Percentiles rank a stretch among this genome's conserved stretches.
phyloP scores from a whole-genome alignment of 345 rosid genomes.

The Angophora floribunda region DNA sequence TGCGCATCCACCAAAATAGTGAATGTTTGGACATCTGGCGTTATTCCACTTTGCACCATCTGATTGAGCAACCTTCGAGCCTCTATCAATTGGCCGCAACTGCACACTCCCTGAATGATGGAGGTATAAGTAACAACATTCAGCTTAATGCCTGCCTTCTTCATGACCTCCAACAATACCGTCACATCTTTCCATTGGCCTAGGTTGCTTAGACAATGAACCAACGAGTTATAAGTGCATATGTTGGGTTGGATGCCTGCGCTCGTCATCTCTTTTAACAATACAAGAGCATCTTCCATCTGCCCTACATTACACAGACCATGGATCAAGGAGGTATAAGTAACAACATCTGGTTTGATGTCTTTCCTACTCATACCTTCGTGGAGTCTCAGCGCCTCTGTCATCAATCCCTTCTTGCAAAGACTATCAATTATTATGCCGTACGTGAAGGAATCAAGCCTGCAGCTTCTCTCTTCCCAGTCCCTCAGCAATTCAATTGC shows the following conservation, averaged over 20 bases:
- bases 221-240: background rate
- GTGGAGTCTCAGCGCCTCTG: background rate
- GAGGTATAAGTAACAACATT: conserved; percentile 1
- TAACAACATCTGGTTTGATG: background rate
- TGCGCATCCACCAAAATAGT: no score
- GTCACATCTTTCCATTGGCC: no score
- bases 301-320: no score
- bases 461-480: background rate
- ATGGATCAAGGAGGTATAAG: no score
- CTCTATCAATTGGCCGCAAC: conserved; percentile 5
- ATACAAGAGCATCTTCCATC: no score
- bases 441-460: background rate
- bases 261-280: no score
- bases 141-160: background rate
- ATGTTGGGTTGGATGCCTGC: no score
- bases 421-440: background rate
- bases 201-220: no score
- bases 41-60: no score
- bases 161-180: no score
- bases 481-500: background rate
- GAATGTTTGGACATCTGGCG: no score
- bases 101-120: conserved; percentile 7
- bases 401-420: background rate
- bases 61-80: background rate
- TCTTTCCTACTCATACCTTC: background rate